These are phyloP conservation scores for Linnemannia exigua DNA, from an alignment of 192 early-diverging fungal species.

Conservation along the genomic window DNA sequence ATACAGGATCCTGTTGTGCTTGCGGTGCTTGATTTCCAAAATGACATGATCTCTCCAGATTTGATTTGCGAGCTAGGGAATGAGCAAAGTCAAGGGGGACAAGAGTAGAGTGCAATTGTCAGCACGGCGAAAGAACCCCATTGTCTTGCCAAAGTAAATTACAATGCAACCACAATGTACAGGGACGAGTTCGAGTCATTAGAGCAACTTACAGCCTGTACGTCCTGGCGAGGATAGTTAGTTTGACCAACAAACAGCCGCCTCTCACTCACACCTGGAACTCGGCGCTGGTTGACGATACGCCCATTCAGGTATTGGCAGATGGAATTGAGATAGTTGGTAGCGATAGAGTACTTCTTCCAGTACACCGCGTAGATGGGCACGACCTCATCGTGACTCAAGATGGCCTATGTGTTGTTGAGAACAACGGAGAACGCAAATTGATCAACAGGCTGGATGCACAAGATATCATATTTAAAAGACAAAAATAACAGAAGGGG, in stretches of 20 bases:
- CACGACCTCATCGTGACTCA: conserved; percentile 77
- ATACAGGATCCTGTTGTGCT: conserved; percentile 74
- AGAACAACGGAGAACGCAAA: neutral
- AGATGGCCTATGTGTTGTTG: conserved; percentile 60
- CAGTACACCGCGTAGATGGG: conserved; percentile 77
- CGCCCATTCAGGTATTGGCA: conserved; percentile 84
- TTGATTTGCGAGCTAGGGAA: conserved; percentile 72
- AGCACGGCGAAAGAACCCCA: neutral
- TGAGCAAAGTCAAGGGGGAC: neutral
- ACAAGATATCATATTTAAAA: neutral
- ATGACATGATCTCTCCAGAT: conserved; percentile 83
- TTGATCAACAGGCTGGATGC: neutral
- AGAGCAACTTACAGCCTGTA: conserved; percentile 70
- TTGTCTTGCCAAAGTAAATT: neutral
- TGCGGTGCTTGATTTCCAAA: conserved; percentile 65
- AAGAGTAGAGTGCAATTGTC: neutral
- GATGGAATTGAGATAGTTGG: conserved; percentile 66
- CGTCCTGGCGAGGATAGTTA: conserved; percentile 69
- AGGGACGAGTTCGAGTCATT: conserved; percentile 9
- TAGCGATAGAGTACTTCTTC: conserved; percentile 73
- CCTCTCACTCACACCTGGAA: conserved; percentile 39
- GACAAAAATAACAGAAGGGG: neutral
- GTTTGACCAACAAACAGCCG: conserved; percentile 59
- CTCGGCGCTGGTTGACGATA: conserved; percentile 59
- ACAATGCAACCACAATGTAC: neutral